phyloP scores from a whole-genome alignment of 129 eudicot genomes.

The Flaveria linearis region DNA sequence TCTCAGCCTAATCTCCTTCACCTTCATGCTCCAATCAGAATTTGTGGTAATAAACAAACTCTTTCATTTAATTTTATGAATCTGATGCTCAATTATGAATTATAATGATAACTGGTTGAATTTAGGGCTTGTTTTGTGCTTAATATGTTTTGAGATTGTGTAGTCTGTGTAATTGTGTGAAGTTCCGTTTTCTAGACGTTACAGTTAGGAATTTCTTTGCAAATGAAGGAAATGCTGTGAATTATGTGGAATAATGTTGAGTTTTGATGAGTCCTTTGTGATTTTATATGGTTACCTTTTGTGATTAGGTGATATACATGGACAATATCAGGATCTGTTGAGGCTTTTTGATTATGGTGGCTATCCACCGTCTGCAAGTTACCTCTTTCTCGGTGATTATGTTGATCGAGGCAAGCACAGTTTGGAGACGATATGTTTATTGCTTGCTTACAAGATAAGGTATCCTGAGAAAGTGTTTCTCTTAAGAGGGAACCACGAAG shows the following conservation, averaged over 20 bases:
- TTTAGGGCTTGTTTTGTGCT: no score
- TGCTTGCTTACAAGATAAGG: constrained; percentile 76
- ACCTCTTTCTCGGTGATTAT: constrained; percentile 83
- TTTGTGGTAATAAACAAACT: constrained; percentile 52
- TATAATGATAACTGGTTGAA: neutral
- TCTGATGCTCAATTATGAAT: neutral
- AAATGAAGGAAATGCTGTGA: constrained; percentile 22
- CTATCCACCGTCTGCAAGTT: constrained; percentile 67
- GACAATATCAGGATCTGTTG: constrained; percentile 80
- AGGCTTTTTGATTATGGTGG: constrained; percentile 82
- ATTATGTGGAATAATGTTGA: neutral
- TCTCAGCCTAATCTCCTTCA: constrained; percentile 73
- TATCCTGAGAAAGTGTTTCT: constrained; percentile 70
- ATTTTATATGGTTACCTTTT: neutral
- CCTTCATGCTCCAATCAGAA: constrained; percentile 67
- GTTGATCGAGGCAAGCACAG: constrained; percentile 92
- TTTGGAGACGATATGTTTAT: constrained; percentile 82
- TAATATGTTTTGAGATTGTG: no score
- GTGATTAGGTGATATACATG: constrained; percentile 77
- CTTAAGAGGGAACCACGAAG: constrained; percentile 88
- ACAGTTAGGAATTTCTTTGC: neutral
- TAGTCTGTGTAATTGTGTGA: no score
- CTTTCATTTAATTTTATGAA: neutral
- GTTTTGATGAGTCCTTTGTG: neutral
- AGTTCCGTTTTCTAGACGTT: neutral